phyloP scores from a whole-genome alignment of 2,329 filamentous ascomycete genomes.

The Beauveria medogensis region DNA sequence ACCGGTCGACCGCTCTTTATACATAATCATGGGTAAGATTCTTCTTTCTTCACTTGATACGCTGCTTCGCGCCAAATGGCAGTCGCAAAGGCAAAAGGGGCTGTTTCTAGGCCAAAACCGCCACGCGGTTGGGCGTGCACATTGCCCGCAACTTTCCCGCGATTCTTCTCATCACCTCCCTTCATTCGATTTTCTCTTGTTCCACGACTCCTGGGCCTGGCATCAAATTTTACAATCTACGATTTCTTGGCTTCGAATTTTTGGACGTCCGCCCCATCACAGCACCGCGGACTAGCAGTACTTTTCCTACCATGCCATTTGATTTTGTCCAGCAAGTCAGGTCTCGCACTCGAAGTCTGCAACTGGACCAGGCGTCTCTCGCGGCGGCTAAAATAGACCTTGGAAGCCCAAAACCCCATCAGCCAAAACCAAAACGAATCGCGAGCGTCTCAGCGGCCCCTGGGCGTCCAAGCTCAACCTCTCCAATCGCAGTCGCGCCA shows the following conservation, averaged over 20 bases:
- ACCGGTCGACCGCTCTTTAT: conserved; percentile 29
- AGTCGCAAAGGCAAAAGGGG: conserved; percentile 20
- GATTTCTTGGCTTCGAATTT: conserved; percentile 35
- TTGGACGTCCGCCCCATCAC: conserved; percentile 21
- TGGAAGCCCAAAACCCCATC: conserved; percentile 13
- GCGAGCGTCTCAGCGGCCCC: conserved; percentile 21
- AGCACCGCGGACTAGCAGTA: conserved; percentile 6
- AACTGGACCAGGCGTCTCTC: conserved; percentile 31
- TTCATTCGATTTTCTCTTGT: background rate
- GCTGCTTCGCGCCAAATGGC: conserved; percentile 16
- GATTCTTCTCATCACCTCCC: background rate
- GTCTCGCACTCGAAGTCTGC: conserved; percentile 39
- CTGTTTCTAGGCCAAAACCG: conserved; percentile 1
- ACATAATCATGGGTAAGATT: conserved; percentile 35
- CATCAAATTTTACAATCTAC: conserved; percentile 36
- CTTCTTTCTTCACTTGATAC: conserved; percentile 19
- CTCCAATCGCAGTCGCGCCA: conserved; percentile 11
- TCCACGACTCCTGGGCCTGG: conserved; percentile 11
- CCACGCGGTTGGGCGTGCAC: background rate
- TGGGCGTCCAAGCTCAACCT: conserved; percentile 10
- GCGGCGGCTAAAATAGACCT: conserved; percentile 13
- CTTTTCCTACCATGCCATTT: conserved; percentile 30
- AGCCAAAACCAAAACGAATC: conserved; percentile 24
- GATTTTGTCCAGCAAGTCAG: conserved; percentile 36
- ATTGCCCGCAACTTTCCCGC: background rate